Evolutionary conservation across 2,329 filamentous ascomycete genomes (phyloP).

Genomic region (Westerdykella ornata): DNA sequence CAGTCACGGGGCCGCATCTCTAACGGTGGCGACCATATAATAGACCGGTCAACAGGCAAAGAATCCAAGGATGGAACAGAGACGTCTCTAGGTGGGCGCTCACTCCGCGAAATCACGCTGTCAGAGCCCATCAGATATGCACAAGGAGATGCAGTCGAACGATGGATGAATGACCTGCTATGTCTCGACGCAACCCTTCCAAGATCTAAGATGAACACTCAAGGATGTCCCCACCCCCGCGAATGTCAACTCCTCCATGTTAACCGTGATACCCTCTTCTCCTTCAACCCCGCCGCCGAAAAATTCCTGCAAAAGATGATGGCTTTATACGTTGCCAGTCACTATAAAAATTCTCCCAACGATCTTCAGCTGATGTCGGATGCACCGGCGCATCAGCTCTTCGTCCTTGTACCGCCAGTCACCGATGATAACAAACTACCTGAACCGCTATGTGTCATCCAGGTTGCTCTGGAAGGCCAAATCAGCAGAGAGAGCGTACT

Average conservation of each 20-base stretch:
- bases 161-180: conserved; percentile 90
- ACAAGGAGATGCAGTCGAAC: conserved; percentile 83
- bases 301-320: conserved; percentile 98
- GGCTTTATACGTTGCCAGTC: conserved; percentile 89
- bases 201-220: conserved; percentile 61
- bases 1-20: conserved; percentile 66
- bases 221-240: conserved; percentile 82
- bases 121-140: conserved; percentile 93
- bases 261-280: conserved; percentile 96
- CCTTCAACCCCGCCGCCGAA: conserved; percentile 93
- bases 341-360: conserved; percentile 97
- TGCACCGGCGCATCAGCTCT: conserved; percentile 91
- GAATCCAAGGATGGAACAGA: conserved; percentile 37
- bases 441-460: conserved; percentile 89
- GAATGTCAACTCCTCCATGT: conserved; percentile 89
- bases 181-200: conserved; percentile 91
- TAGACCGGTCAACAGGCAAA: conserved; percentile 76
- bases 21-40: conserved; percentile 53
- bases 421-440: conserved; percentile 73
- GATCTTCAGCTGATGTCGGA: conserved; percentile 99
- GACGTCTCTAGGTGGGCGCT: conserved; percentile 53
- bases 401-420: conserved; percentile 83
- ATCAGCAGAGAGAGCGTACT: conserved; percentile 91
- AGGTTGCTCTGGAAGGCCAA: conserved; percentile 87
- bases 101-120: conserved; percentile 84